Evolutionary conservation across 2,329 filamentous ascomycete species (phyloP).

Genomic region (Geosmithia morbida): DNA sequence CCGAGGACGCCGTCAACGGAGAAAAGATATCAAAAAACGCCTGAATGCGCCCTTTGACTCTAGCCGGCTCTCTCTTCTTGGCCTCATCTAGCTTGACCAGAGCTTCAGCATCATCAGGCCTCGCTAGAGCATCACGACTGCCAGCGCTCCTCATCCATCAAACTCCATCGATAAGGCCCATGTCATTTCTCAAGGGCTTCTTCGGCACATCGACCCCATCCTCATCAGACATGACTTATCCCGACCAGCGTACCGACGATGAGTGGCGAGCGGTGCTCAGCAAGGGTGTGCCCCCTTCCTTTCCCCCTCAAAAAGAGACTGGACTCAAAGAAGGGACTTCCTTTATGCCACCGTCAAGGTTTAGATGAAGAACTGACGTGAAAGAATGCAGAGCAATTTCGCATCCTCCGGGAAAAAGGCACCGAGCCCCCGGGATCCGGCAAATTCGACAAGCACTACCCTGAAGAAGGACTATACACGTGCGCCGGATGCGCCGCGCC

Average conservation of each 20-base stretch:
- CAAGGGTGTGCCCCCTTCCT: slow-evolving; percentile 20
- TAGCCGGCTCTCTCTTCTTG: slow-evolving; percentile 31
- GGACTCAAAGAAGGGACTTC: no score
- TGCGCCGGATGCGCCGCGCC: slow-evolving; percentile 80
- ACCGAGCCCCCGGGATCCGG: slow-evolving; percentile 73
- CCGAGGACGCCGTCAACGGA: no score
- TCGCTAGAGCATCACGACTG: background rate
- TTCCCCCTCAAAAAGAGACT: background rate
- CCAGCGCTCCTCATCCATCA: slow-evolving; percentile 1
- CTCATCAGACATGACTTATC: slow-evolving; percentile 55
- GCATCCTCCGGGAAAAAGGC: slow-evolving; percentile 79
- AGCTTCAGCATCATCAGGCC: slow-evolving; percentile 12
- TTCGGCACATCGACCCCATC: slow-evolving; percentile 47
- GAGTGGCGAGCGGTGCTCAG: slow-evolving; percentile 85
- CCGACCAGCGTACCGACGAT: slow-evolving; percentile 64
- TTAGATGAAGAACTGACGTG: background rate
- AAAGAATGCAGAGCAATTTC: slow-evolving; percentile 67
- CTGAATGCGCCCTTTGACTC: slow-evolving; percentile 34
- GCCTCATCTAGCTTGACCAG: slow-evolving; percentile 30
- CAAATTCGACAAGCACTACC: slow-evolving; percentile 76
- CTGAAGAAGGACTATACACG: slow-evolving; percentile 62
- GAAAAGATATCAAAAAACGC: slow-evolving; percentile 1
- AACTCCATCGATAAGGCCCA: slow-evolving; percentile 29
- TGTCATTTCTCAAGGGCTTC: slow-evolving; percentile 65
- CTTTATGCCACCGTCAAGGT: no score